These are phyloP conservation scores for Oidiodendron maius DNA, from an alignment of 495 filamentous ascomycete species.

Conservation along the genomic window DNA sequence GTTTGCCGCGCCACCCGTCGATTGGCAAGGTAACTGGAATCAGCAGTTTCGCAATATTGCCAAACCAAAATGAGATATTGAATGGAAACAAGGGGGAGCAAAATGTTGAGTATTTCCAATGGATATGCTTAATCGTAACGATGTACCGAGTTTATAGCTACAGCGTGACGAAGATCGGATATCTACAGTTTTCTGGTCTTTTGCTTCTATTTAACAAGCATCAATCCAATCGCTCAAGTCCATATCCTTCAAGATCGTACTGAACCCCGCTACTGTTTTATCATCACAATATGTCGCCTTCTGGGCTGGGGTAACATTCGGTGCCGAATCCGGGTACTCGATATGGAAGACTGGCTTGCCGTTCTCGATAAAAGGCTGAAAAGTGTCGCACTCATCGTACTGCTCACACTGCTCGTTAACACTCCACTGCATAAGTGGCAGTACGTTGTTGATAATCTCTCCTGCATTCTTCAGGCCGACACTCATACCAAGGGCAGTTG, in stretches of 20 bases:
- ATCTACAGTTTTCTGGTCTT: no score
- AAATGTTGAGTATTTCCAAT: no score
- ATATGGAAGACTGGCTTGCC: slow-evolving; percentile 71
- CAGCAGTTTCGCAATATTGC: no score
- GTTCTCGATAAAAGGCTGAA: slow-evolving; percentile 47
- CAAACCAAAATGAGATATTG: no score
- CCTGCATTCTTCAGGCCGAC: slow-evolving; percentile 64
- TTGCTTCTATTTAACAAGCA: slow-evolving; percentile 31
- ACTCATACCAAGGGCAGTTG: slow-evolving; percentile 38
- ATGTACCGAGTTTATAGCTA: no score
- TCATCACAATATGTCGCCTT: slow-evolving; percentile 30
- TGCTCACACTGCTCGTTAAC: slow-evolving; percentile 71
- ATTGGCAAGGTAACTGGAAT: no score
- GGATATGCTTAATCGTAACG: no score
- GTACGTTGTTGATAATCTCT: slow-evolving; percentile 49
- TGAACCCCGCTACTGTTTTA: slow-evolving; percentile 41
- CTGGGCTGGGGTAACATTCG: slow-evolving; percentile 23
- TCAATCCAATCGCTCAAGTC: slow-evolving; percentile 53
- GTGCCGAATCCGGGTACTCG: slow-evolving; percentile 53
- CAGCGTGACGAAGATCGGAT: no score
- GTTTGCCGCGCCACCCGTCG: no score
- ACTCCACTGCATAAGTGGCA: slow-evolving; percentile 55
- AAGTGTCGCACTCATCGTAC: slow-evolving; percentile 51
- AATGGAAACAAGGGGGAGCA: no score
- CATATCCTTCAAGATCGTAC: slow-evolving; percentile 61